Base-by-base conservation (phyloP, 106 monocot species). In the Dactylorhiza incarnata region DNA sequence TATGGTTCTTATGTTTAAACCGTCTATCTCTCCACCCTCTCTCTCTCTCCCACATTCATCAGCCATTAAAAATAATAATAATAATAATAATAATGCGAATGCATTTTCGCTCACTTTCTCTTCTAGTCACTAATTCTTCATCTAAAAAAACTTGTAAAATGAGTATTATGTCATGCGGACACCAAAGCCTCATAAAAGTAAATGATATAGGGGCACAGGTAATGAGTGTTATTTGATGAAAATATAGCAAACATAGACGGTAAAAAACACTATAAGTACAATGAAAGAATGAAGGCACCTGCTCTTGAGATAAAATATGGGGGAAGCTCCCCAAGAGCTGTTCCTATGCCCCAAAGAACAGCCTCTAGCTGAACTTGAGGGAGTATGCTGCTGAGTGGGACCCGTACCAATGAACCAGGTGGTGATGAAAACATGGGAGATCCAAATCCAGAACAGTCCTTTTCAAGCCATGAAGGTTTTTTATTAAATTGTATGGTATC, bases 241-340 rank as follows among this genome's bases (percentile, higher is more conserved):
- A 72, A 14, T 47, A 49, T 5, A 14, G 9, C 7, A 69, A 4
- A 44, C 5, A 72, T 22, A 23, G 24, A 48, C 0, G 17, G 14
- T 48, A 12, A 47, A 72, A 72, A 48, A 10, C 23, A 72, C 43
- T 15, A 72, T 72, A 23, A 72, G 1, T 22, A 16, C 9, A 72
- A 48, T 74, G 58, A 26, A 70, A 77, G 12, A 22, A 81, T 48
- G 54, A 77, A 68, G 17, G 22, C 14, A 97, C 96, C 96, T 83
- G 96, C 91, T 89, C 87, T 91, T 61, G 96, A 89, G 71, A 97
- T 89, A 82, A 97, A 97, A 85, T 97, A 97, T 45, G 96, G 96
- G 67, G 96, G 96, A 82, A 97, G 91, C 76, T 97, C 96, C 45
- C 96, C 96, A 49, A 97, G 91, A 22, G 96, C 91, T 86, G 96